Percentiles rank a stretch among this genome's conserved stretches.
Evolutionary conservation across 2,329 filamentous ascomycete species (phyloP).

Genomic region (Esteya vermicola): DNA sequence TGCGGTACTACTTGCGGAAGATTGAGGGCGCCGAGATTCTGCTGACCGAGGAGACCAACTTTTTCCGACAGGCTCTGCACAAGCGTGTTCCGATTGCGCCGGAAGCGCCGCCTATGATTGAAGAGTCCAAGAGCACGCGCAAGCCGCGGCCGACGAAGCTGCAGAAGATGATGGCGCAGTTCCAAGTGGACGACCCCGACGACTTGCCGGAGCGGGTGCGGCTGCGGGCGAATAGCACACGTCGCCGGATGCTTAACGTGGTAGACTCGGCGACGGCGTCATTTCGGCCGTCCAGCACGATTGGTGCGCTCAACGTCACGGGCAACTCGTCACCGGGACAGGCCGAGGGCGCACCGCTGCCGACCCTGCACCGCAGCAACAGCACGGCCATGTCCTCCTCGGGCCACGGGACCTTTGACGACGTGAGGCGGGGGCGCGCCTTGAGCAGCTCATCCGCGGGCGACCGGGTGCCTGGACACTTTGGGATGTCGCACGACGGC

Average conservation of each 20-base stretch:
- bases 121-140: slow-evolving; percentile 78
- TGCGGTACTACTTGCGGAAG: slow-evolving; percentile 92
- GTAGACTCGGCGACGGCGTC: slow-evolving; percentile 19
- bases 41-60: slow-evolving; percentile 87
- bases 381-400: neutral
- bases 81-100: slow-evolving; percentile 88
- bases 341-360: neutral
- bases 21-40: slow-evolving; percentile 94
- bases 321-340: neutral
- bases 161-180: slow-evolving; percentile 81
- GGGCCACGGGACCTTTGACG: neutral
- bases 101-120: slow-evolving; percentile 69
- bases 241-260: slow-evolving; percentile 54
- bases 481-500: neutral
- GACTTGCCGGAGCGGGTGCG: slow-evolving; percentile 74
- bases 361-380: neutral
- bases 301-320: neutral
- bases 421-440: neutral
- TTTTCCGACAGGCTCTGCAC: slow-evolving; percentile 88
- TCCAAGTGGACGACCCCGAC: slow-evolving; percentile 80
- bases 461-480: neutral
- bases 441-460: neutral
- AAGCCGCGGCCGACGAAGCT: slow-evolving; percentile 95
- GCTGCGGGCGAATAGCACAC: slow-evolving; percentile 59
- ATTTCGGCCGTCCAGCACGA: slow-evolving; percentile 1